phyloP scores from a whole-genome alignment of 768 basidiomycete genomes.

The Ramaria rubella region DNA sequence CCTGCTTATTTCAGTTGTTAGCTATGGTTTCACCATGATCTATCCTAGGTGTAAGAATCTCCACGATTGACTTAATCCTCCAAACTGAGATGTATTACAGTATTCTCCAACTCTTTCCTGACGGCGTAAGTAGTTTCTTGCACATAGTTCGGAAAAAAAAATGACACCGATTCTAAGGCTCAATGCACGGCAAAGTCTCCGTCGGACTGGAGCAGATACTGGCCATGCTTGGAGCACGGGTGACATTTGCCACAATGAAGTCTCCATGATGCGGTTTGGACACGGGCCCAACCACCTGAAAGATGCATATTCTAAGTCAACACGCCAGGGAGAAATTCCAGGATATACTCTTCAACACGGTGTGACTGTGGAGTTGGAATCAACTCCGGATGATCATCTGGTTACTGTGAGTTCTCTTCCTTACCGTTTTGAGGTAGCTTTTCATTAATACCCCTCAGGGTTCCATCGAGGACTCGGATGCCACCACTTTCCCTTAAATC shows the following conservation, averaged over 20 bases:
- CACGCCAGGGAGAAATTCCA: neutral
- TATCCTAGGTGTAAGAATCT: slow-evolving; percentile 3
- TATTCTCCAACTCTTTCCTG: slow-evolving; percentile 5
- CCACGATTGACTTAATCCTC: neutral
- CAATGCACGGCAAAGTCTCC: neutral
- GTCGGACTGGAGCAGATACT: neutral
- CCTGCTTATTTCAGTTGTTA: neutral
- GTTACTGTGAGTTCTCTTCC: neutral
- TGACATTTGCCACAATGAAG: neutral
- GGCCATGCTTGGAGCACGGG: neutral
- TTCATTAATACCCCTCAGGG: no score
- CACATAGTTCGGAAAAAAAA: neutral
- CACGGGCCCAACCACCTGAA: neutral
- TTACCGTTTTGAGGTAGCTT: neutral
- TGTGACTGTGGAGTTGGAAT: neutral
- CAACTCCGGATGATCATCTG: neutral
- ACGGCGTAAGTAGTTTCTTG: neutral
- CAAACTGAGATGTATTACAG: neutral
- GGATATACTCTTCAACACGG: neutral
- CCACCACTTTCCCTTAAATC: no score
- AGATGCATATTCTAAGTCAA: neutral
- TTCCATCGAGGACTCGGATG: no score
- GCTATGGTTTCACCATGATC: neutral
- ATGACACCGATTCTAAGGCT: neutral
- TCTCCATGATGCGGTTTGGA: neutral